A percentile compares a stretch with the other conserved stretches of the same genome.
Evolutionary conservation across 2,329 filamentous ascomycete species (phyloP).

Genomic region (Exophiala sp.): DNA sequence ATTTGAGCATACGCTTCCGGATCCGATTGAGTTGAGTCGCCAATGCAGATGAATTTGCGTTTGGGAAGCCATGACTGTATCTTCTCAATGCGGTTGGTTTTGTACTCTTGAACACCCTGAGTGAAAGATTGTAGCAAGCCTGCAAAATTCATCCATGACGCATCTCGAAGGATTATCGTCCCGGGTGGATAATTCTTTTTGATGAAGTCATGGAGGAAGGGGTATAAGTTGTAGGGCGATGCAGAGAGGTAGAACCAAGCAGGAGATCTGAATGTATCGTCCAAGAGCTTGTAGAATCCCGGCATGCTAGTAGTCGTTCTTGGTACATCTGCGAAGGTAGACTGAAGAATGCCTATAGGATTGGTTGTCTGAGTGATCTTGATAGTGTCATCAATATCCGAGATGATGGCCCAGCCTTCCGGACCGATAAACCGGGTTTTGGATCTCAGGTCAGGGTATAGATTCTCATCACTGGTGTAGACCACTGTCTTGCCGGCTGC

Average conservation of each 20-base stretch:
- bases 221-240: constrained; percentile 91
- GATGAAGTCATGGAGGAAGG: constrained; percentile 75
- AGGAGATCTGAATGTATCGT: constrained; percentile 54
- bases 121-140: constrained; percentile 78
- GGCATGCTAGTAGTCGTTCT: constrained; percentile 76
- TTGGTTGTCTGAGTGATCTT: constrained; percentile 82
- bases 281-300: constrained; percentile 69
- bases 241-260: constrained; percentile 93
- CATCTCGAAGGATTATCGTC: constrained; percentile 78
- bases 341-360: constrained; percentile 73
- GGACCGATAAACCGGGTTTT: constrained; percentile 71
- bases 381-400: constrained; percentile 93
- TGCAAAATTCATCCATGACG: constrained; percentile 78
- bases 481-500: constrained; percentile 50
- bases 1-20: constrained; percentile 85
- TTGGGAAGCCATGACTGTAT: constrained; percentile 75
- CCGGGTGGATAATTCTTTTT: constrained; percentile 68
- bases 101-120: constrained; percentile 74
- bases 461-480: constrained; percentile 37
- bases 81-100: constrained; percentile 73
- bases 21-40: constrained; percentile 87
- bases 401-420: constrained; percentile 80
- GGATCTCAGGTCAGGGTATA: constrained; percentile 55
- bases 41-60: constrained; percentile 76
- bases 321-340: constrained; percentile 77